Evolutionary conservation across 192 early-diverging fungal genomes (phyloP), one percentile per base, ranked within the genome.

Genomic region (Backusella westeae): DNA sequence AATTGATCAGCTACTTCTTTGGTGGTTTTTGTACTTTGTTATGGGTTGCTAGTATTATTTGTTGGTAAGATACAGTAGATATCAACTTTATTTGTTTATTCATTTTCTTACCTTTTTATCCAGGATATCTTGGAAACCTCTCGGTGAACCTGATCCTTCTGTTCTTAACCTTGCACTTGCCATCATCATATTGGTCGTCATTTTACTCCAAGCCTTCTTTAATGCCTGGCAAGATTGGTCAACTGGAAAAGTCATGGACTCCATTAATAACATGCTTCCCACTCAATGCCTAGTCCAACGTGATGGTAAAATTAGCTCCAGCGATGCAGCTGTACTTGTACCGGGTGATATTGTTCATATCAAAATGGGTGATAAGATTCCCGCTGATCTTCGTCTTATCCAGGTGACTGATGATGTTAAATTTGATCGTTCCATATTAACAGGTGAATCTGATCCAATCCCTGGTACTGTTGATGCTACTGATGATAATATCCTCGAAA

Each of bases 291-390:
- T 85, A 46, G 94, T 95, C n/a, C 81, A 94, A 67, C 90, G 94
- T 32, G 92, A 94, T 76, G 92, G 91, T 10, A 79, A 84, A 36
- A 85, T 90, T 39, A 80, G 80, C 19, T 77, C 85, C 34, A 78
- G 94, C 49, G 87, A 96, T 67, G 89, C 94, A 12, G 72, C 72
- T 23, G 87, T 89, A 35, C 78, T 96, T 6, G 94, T 96, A 4
- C 93, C 94, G 15, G 94, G 94, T 65, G 94, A 96, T 81, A 78
- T 96, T 56, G 92, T 96, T 17, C 88, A 92, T 32, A 73, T 96
- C 38, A 92, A 95, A 67, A 93, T 93, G 82, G 94, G 94, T 39
- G 92, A 96, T 72, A 90, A 90, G 29, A 84, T 95, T 36, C 93
- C 94, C 0, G 94, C 94, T 19, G 94, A 95, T 82, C 42, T 95